A percentile compares a stretch with the other conserved stretches of the same genome.
These are phyloP conservation scores for Crithidia mellificae DNA, from an alignment of 208 protist species.

Conservation along the genomic window DNA sequence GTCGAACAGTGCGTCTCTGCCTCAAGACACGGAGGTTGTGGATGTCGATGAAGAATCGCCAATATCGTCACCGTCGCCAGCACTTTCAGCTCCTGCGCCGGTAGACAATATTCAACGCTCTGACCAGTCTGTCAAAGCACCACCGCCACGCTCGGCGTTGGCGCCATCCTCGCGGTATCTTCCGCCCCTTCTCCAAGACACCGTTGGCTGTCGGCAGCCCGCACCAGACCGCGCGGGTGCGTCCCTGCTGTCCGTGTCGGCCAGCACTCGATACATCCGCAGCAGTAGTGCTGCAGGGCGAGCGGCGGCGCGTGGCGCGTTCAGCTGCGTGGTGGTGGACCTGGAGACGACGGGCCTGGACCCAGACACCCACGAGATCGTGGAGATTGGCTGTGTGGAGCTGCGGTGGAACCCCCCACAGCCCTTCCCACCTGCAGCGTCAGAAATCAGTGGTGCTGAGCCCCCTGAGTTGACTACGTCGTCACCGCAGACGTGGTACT, in stretches of 20 bases:
- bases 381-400: slow-evolving; percentile 63
- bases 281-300: not conserved
- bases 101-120: not conserved
- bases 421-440: not conserved
- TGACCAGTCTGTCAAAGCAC: not conserved
- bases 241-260: too few relatives aligned
- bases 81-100: too few relatives aligned
- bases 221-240: too few relatives aligned
- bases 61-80: not conserved
- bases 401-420: slow-evolving; percentile 51
- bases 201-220: slow-evolving; percentile 1
- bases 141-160: slow-evolving; percentile 6
- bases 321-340: slow-evolving; percentile 53
- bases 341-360: slow-evolving; percentile 76
- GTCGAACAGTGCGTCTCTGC: too few relatives aligned
- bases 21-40: not conserved
- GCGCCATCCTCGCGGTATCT: not conserved
- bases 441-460: too few relatives aligned
- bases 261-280: too few relatives aligned
- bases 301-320: slow-evolving; percentile 2
- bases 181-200: slow-evolving; percentile 13
- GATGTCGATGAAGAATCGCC: not conserved
- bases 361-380: slow-evolving; percentile 39
- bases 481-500: not conserved
- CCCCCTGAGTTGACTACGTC: not conserved